A percentile compares a stretch with the other conserved stretches of the same genome.
Evolutionary conservation across 192 early-diverging fungal genomes (phyloP).

Genomic region (Coemansia sp.): DNA sequence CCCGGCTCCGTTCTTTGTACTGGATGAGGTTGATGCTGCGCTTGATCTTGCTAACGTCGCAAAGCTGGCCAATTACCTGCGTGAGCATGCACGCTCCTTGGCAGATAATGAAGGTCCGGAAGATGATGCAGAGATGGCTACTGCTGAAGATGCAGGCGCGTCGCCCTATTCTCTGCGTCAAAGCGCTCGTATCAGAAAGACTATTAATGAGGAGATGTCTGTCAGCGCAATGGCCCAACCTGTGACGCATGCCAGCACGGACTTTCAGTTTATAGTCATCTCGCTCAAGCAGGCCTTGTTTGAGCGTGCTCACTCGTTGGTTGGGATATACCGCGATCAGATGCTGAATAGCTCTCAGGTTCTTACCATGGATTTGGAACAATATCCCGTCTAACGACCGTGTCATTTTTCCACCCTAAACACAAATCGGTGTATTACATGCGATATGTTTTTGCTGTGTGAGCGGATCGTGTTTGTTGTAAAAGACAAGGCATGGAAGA

Average conservation of each 20-base stretch:
- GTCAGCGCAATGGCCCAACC: not conserved
- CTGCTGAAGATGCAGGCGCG: not conserved
- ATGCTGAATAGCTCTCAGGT: slow-evolving; percentile 78
- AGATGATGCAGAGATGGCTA: not conserved
- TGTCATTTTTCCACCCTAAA: slow-evolving; percentile 17
- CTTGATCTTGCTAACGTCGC: slow-evolving; percentile 96
- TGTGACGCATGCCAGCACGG: slow-evolving; percentile 15
- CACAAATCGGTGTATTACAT: not conserved
- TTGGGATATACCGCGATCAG: slow-evolving; percentile 96
- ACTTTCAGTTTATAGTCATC: slow-evolving; percentile 97
- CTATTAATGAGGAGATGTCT: not conserved
- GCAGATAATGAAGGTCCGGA: slow-evolving; percentile 7
- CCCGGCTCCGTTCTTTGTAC: slow-evolving; percentile 98
- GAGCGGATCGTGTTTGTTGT: not conserved
- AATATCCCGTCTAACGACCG: slow-evolving; percentile 32
- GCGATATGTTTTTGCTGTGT: not conserved
- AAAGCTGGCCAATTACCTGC: slow-evolving; percentile 88
- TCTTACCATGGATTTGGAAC: slow-evolving; percentile 71
- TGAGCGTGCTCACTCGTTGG: slow-evolving; percentile 88
- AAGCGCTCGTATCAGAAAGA: slow-evolving; percentile 28
- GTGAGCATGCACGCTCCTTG: slow-evolving; percentile 59
- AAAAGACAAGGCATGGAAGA: too few relatives aligned
- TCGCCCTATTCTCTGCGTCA: slow-evolving; percentile 41
- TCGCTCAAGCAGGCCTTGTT: slow-evolving; percentile 93
- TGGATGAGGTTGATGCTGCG: slow-evolving; percentile 99